phyloP scores from a whole-genome alignment of 768 basidiomycete species.

The Cystobasidium onofrii region DNA sequence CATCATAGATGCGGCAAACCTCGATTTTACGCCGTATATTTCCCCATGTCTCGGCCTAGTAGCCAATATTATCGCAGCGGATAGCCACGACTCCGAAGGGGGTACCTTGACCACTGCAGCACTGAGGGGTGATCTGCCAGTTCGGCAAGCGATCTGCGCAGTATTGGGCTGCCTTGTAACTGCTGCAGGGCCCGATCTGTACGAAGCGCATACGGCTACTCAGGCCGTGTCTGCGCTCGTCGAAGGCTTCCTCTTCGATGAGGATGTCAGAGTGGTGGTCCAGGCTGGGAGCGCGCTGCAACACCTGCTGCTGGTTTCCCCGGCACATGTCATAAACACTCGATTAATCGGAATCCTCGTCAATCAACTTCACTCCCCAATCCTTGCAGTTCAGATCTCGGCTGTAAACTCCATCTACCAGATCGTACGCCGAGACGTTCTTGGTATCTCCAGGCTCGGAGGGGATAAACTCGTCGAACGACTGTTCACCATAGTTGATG shows the following conservation, averaged over 20 bases:
- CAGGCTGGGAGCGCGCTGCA: conserved; percentile 95
- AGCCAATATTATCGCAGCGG: conserved; percentile 76
- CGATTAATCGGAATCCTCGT: conserved; percentile 70
- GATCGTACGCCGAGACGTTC: conserved; percentile 87
- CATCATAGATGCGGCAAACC: conserved; percentile 82
- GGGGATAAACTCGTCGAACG: conserved; percentile 91
- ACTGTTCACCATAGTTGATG: conserved; percentile 88
- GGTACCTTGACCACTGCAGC: conserved; percentile 70
- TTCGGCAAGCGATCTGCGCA: conserved; percentile 82
- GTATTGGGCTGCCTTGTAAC: conserved; percentile 89
- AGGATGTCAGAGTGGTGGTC: conserved; percentile 77
- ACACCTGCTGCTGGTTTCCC: conserved; percentile 92
- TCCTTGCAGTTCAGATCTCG: conserved; percentile 79
- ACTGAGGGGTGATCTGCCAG: conserved; percentile 77
- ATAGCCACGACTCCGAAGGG: conserved; percentile 87
- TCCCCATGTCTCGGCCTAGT: conserved; percentile 80
- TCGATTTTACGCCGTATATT: conserved; percentile 83
- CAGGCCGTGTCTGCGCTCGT: conserved; percentile 75
- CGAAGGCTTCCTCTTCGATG: conserved; percentile 71
- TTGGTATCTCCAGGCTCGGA: conserved; percentile 82
- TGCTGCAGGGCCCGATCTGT: conserved; percentile 87
- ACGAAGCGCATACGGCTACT: conserved; percentile 73
- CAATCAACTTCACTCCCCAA: conserved; percentile 65
- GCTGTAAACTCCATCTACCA: conserved; percentile 95
- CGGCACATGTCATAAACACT: conserved; percentile 71